Evolutionary conservation across 768 basidiomycete genomes (phyloP), one percentile per base, ranked within the genome.

Genomic region (Podaxis sp.): DNA sequence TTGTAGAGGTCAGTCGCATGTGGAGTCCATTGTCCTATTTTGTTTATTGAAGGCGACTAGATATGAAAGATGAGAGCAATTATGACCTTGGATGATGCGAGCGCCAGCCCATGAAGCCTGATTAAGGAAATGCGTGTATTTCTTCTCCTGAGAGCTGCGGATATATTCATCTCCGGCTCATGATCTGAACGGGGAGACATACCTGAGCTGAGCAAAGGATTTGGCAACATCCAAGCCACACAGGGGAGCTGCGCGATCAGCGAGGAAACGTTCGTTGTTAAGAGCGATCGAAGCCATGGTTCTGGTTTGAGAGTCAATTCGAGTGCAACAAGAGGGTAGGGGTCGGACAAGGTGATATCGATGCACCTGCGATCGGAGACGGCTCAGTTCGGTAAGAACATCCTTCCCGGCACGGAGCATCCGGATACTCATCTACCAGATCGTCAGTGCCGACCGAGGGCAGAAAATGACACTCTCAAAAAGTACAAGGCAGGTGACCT

Each of bases 91-190:
- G 57, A 93, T 89, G 72, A 95, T 89, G 42, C 89, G 81, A 53
- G 84, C 89, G 28, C 93, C 93, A 0, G 89, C 89, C 93, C 93
- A 95, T 1, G 86, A 85, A 5, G 91, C 92, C 64, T 83, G 68
- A 18, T 79, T 81, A 13, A 92, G 54, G 67, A 82, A 86, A 72
- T 94, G 90, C 2, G 88, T 82, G 67, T 95, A 95, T 62, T 86
- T 81, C 74, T 91, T 89, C 68, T 94, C 92, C 65, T 80, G 81
- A 4, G 82, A 76, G 55, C 91, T 93, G 58, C 9, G 58, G 57
- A 46, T 64, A 60, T 50, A n/a, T 55, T 55, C n/a, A 23, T 42
- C 5, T 47, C 55, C 16, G 52, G 40, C 37, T 27, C 16, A 64
- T 55, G 9, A 63, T 56, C 9, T 14, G 40, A 35, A 32, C 32